Base-by-base conservation (phyloP, 768 basidiomycete genomes). In the Serendipita indica region DNA sequence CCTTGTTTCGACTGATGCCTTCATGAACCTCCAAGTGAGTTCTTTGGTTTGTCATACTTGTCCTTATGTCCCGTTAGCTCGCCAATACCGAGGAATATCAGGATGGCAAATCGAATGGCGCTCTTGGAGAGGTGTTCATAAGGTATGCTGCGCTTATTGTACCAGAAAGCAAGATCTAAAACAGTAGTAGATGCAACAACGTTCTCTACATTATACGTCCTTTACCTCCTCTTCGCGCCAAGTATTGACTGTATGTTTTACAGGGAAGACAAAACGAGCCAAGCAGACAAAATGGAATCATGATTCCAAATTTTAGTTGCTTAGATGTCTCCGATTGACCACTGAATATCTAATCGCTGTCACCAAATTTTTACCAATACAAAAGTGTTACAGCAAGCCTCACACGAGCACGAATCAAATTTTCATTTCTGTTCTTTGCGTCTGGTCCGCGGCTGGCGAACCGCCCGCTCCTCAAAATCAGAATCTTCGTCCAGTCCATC, bases 31-130 rank as follows among this genome's bases (percentile, higher is more conserved):
- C 46, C 96, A 99, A 77, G 94, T 89, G 65, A 61, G 74, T 69
- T 33, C 33, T 60, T 33, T 56, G 39, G n/a, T 54, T 34, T 33
- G 16, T 13, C 46, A 25, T 56, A 57, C 28, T 58, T 1, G 2
- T 33, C 52, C n/a, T 56, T 33, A 54, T 60, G 10, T 16, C n/a
- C 12, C n/a, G 34, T 6, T 63, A 99, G 94, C 77, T 99, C 57
- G 94, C 93, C n/a, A 98, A 98, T 70, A 93, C 96, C 2, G 96
- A 98, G 70, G 96, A 99, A 70, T 94, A 86, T 65, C 92, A 97
- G 70, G 89, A 96, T 65, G 94, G 92, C 22, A 80, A 89, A 70
- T 93, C 90, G 5, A 96, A 89, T 62, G 96, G 96, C 33, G 84
- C 92, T 1, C 75, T 99, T n/a, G 96, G 96, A 63, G 96, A 99